Percentiles rank a stretch among this genome's conserved stretches.
These are phyloP conservation scores for Aspergillus funiculosus DNA, from an alignment of 495 filamentous ascomycete species.

Conservation along the genomic window DNA sequence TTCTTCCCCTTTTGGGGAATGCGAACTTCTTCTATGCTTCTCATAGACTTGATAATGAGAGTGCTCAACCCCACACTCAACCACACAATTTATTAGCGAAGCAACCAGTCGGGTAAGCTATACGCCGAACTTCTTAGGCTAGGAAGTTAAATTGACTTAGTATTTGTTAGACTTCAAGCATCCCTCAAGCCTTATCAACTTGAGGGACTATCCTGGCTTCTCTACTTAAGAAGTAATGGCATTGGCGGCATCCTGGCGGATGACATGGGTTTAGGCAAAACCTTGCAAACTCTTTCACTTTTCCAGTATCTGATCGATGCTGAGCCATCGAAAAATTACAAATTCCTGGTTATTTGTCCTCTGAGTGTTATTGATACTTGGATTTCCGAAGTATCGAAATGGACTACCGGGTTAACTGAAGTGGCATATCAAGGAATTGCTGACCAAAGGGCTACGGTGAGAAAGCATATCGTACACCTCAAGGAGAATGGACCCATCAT, in stretches of 20 bases:
- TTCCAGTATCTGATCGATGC: constrained; percentile 47
- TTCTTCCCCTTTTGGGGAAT: neutral
- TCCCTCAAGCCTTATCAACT: constrained; percentile 61
- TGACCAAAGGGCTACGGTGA: constrained; percentile 31
- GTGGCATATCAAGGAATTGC: constrained; percentile 53
- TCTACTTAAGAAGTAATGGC: constrained; percentile 54
- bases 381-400: constrained; percentile 51
- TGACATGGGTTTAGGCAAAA: constrained; percentile 64
- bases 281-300: constrained; percentile 53
- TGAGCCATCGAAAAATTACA: constrained; percentile 18
- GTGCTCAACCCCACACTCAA: neutral
- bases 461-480: neutral
- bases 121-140: neutral
- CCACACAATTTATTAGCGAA: neutral
- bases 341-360: constrained; percentile 56
- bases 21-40: too few species aligned
- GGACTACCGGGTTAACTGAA: constrained; percentile 52
- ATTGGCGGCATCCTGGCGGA: constrained; percentile 55
- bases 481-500: constrained; percentile 19
- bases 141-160: neutral
- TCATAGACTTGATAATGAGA: neutral
- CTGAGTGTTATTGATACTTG: constrained; percentile 54
- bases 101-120: constrained; percentile 38
- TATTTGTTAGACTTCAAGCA: constrained; percentile 27
- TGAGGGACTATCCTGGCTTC: constrained; percentile 54